These are phyloP conservation scores for Crithidia bombi DNA, from an alignment of 208 protist genomes.

Conservation along the genomic window DNA sequence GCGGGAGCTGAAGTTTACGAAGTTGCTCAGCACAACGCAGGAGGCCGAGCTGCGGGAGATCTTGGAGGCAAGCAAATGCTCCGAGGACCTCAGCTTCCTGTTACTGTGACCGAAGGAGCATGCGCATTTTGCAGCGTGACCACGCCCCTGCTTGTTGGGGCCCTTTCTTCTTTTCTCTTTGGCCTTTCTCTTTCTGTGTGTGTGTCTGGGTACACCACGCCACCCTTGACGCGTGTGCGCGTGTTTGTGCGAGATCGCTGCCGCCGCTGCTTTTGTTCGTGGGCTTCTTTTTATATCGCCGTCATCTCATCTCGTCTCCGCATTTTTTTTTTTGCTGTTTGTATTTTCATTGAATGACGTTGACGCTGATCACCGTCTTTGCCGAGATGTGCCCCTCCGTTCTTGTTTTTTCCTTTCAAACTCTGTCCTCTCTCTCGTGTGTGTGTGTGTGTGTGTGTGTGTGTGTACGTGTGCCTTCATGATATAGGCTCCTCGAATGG, in stretches of 20 bases:
- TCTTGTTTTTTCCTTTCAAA: no score
- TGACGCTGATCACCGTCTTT: no score
- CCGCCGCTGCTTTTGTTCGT: no score
- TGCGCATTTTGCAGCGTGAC: neutral
- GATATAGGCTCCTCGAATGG: no score
- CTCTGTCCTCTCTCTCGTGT: no score
- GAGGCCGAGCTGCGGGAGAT: constrained; percentile 3
- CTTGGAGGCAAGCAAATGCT: constrained; percentile 6
- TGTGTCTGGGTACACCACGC: no score
- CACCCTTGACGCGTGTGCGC: no score
- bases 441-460: no score
- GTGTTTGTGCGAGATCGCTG: no score
- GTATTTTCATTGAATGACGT: neutral
- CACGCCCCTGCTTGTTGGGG: neutral
- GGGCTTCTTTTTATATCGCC: no score
- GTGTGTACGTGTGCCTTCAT: no score
- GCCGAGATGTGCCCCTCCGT: no score
- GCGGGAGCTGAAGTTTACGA: constrained; percentile 21
- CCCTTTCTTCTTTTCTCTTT: neutral
- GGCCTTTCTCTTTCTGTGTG: neutral
- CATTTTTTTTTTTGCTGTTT: constrained; percentile 1
- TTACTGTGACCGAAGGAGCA: neutral
- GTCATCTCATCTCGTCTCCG: neutral
- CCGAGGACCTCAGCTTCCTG: constrained; percentile 31
- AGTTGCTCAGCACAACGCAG: constrained; percentile 13